Percentiles rank a stretch among this genome's conserved stretches.
Conservation (phyloP, 1,284 basidiomycete species). For the Austropuccinia psidii region DNA sequence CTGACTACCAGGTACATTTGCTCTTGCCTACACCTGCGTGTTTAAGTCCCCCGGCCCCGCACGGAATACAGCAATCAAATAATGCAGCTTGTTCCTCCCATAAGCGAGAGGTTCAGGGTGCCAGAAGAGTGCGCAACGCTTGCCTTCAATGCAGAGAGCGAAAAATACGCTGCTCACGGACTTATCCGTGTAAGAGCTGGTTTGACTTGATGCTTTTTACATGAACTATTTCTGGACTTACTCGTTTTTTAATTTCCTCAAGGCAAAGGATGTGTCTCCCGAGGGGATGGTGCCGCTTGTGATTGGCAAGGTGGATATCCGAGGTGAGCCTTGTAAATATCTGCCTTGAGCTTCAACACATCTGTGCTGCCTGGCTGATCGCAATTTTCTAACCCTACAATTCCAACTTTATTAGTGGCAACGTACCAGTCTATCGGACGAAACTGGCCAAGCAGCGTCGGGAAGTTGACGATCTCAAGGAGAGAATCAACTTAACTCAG, state of each 20-base stretch:
- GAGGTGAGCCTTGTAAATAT: constrained; percentile 6
- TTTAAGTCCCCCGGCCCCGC: background rate
- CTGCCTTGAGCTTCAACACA: background rate
- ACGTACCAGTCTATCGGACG: constrained; percentile 25
- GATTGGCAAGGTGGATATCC: constrained; percentile 36
- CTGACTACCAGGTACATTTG: constrained; percentile 10
- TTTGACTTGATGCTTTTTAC: background rate
- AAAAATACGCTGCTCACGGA: constrained; percentile 36
- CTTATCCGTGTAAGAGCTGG: constrained; percentile 29
- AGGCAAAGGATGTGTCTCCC: constrained; percentile 35
- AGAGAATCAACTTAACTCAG: constrained; percentile 10
- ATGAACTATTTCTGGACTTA: background rate
- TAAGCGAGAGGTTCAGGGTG: constrained; percentile 33
- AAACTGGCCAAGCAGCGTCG: constrained; percentile 21
- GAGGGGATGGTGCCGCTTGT: constrained; percentile 33
- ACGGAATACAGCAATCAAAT: background rate
- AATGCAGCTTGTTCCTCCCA: constrained; percentile 1
- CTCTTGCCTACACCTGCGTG: background rate
- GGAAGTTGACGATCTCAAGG: constrained; percentile 19
- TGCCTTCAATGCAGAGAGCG: constrained; percentile 36
- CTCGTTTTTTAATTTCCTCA: background rate
- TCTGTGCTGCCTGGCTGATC: background rate
- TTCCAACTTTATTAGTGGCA: constrained; percentile 14
- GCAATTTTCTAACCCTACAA: background rate
- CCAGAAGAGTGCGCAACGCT: constrained; percentile 32